Base-by-base conservation (phyloP, 495 filamentous ascomycete genomes). In the Lasiosphaeriaceae sp. region DNA sequence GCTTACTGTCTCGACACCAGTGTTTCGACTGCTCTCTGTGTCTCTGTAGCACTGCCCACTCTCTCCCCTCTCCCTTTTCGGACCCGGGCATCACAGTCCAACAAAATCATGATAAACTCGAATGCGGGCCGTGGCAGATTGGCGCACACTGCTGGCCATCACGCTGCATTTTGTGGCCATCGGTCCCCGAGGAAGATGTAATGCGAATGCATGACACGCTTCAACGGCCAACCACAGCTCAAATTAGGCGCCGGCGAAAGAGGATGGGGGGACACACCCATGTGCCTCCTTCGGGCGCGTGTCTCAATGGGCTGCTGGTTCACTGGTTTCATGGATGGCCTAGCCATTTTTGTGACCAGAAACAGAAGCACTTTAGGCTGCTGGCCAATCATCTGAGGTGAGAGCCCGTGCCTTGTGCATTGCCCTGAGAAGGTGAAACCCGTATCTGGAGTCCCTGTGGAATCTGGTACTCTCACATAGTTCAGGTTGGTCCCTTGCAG, bases 171-270 rank as follows among this genome's bases (percentile, higher is more conserved):
- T 53, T 43, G 14, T 12, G 39, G 39, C 39, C 5, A 14, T 9
- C 34, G 14, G 5, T 43, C 14, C 3, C 12, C 39, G 1, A 16
- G n/a, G 39, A 14, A 16, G 39, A 14, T 17, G 14, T 43, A 20
- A n/a, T 35, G 17, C 17, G 17, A 48, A 16, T 61, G 55, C 50
- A 57, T 62, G 59, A 58, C 37, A 55, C 59, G 51, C 55, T 58
- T 58, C 55, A 23, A 21, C 20, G 41, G 41, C 59, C 59, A 62
- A 62, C 51, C 59, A 62, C 34, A 22, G n/a, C 17, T 54, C 17
- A 47, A 62, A 55, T 54, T 62, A 62, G 59, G 59, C 59, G 59
- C 59, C 59, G 54, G 52, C 43, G 23, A 31, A 47, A 52, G 55
- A 31, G n/a, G 31, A n/a, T 22, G 12, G 12, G 39, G 39, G 1